Conservation (phyloP, 2,329 filamentous ascomycete species). For the Hyphodiscus sp. region DNA sequence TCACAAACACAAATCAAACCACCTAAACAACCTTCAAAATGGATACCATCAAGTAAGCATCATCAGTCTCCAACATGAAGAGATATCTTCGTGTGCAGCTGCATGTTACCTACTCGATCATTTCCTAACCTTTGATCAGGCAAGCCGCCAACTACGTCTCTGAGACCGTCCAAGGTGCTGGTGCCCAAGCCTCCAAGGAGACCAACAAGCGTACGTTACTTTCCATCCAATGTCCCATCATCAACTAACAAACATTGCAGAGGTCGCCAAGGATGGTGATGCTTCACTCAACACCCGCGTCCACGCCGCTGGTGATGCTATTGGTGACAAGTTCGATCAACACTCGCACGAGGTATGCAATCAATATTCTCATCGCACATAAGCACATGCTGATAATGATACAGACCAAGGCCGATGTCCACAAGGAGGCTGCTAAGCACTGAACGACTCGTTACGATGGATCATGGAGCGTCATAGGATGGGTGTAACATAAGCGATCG, state of each 20-base stretch:
- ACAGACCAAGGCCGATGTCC: constrained; percentile 32
- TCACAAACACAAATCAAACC: constrained; percentile 2
- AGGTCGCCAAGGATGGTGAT: constrained; percentile 42
- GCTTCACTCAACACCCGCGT: constrained; percentile 36
- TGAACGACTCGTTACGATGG: constrained; percentile 1
- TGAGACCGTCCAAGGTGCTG: constrained; percentile 42
- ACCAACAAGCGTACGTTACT: constrained; percentile 39
- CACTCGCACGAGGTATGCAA: constrained; percentile 21
- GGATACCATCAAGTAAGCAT: constrained; percentile 24
- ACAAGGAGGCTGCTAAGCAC: constrained; percentile 33
- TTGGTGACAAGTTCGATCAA: constrained; percentile 45
- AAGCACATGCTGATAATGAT: not conserved
- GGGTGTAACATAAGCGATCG: too few species aligned
- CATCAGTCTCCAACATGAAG: not conserved
- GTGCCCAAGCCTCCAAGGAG: constrained; percentile 44
- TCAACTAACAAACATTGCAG: constrained; percentile 1
- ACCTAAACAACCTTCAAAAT: constrained; percentile 14
- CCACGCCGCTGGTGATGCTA: constrained; percentile 42
- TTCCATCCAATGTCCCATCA: not conserved
- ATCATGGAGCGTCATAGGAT: too few species aligned
- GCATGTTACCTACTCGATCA: not conserved
- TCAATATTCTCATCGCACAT: not conserved
- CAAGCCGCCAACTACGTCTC: constrained; percentile 48
- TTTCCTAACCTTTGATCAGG: constrained; percentile 8
- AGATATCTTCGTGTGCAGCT: not conserved